These are phyloP conservation scores for Candida quercuum DNA, from an alignment of 805 yeast species.

Conservation along the genomic window DNA sequence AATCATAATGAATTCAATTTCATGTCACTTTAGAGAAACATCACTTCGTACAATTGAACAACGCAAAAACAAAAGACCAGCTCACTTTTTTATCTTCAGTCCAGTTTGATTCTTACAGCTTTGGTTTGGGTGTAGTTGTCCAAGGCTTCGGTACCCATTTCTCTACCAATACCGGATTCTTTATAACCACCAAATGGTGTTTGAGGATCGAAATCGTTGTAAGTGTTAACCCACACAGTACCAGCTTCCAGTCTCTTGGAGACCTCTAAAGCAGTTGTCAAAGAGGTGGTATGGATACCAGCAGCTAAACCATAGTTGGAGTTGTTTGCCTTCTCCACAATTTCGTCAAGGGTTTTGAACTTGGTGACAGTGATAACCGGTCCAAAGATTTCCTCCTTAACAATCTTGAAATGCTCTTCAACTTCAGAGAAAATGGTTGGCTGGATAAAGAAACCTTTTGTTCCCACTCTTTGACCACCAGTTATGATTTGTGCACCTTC, in stretches of 20 bases:
- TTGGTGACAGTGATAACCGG: conserved; percentile 65
- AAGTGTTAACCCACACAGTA: conserved; percentile 76
- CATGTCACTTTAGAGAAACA: no score
- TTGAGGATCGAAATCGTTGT: conserved; percentile 75
- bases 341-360: conserved; percentile 68
- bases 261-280: conserved; percentile 58
- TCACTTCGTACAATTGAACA: no score
- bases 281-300: conserved; percentile 69
- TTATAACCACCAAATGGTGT: conserved; percentile 91
- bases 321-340: conserved; percentile 63
- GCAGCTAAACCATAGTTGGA: conserved; percentile 81
- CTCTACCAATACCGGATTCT: conserved; percentile 83
- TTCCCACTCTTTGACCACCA: conserved; percentile 74
- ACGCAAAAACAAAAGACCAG: no score
- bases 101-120: conserved; percentile 55
- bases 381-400: conserved; percentile 85
- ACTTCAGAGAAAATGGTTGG: conserved; percentile 88
- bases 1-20: no score
- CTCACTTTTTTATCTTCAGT: no score
- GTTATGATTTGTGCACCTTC: conserved; percentile 66
- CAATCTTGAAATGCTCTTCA: conserved; percentile 63
- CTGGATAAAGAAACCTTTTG: conserved; percentile 61
- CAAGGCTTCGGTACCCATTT: conserved; percentile 80
- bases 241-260: conserved; percentile 67
- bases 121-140: conserved; percentile 75